These are phyloP conservation scores for Kitagawia praeruptora DNA, from an alignment of 129 eudicot genomes.

Conservation along the genomic window DNA sequence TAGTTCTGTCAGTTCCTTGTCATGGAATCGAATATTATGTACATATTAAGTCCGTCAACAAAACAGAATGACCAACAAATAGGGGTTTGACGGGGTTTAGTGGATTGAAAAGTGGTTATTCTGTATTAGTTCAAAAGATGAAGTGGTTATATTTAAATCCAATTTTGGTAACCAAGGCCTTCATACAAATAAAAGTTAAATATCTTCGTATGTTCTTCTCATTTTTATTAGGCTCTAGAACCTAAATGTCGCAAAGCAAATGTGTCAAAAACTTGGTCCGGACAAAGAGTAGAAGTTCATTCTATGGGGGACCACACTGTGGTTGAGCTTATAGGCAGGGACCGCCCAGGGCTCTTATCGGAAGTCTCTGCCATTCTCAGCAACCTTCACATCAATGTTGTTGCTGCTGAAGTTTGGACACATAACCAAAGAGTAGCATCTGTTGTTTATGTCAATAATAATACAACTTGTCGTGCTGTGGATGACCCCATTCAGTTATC, in stretches of 20 bases:
- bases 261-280: conserved; percentile 47
- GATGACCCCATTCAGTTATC: conserved; percentile 57
- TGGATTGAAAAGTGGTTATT: not conserved
- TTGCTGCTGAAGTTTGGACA: conserved; percentile 88
- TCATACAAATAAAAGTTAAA: not conserved
- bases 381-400: conserved; percentile 54
- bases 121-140: not conserved
- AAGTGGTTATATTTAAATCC: not conserved
- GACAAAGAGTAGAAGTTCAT: conserved; percentile 62
- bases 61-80: not conserved
- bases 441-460: conserved; percentile 61
- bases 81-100: not conserved
- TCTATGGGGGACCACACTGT: conserved; percentile 64
- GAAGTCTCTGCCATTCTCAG: conserved; percentile 80
- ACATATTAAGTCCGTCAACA: not conserved
- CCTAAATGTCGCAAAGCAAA: conserved; percentile 56
- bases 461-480: conserved; percentile 32
- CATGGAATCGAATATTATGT: not conserved
- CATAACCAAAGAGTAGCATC: conserved; percentile 73
- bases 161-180: conserved; percentile 7
- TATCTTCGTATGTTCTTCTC: conserved; percentile 15
- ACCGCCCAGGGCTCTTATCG: conserved; percentile 86
- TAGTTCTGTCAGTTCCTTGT: not conserved
- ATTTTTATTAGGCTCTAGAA: conserved; percentile 55
- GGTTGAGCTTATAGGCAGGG: conserved; percentile 75